Base-by-base conservation (phyloP, 2,329 filamentous ascomycete genomes). In the Penicillium nordicum region DNA sequence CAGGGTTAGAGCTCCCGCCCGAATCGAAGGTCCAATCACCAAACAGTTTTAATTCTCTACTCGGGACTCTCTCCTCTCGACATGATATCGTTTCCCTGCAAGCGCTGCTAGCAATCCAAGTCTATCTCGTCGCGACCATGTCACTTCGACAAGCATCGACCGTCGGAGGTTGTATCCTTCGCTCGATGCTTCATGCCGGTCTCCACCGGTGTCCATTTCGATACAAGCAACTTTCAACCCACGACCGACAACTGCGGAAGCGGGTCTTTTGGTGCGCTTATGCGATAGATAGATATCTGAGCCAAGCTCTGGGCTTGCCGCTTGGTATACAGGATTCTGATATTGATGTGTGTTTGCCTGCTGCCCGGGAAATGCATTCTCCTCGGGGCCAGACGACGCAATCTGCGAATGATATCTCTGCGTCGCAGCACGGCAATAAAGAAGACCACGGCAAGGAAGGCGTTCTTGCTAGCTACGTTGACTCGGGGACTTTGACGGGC, bases 151-250 rank as follows among this genome's bases (percentile, higher is more conserved):
- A 76, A 8, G 79, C 80, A 0, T 80, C 79, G 0, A 78, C 77
- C 0, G 72, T 82, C 6, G 77, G 78, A 25, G 80, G 80, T 5
- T 72, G 77, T 21, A 69, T 82, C 7, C 68, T 77, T 4, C 76
- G 79, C 42, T 74, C 76, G 6, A 73, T 82, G 45, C 77, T 79
- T 25, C 79, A 81, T 59, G 75, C 78, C 1, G 80, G 80, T 5
- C 71, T 82, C 7, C 80, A 82, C 60, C 73, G 80, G 3, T 82
- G 80, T 59, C 80, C 80, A 0, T 77, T 78, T 53, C 78, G 80
- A 7, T 82, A 81, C 57, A 69, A 70, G 10, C 72, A 80, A 50
- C 71, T 81, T 10, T 74, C 76, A 2, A 67, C 69, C 3, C 72
- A 75, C 57, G 72, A 76, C 46, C 68, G 74, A 23, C 73, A 76